A percentile compares a stretch with the other conserved stretches of the same genome.
Conservation (phyloP, 331 rosid genomes). For the Malus hybrid region DNA sequence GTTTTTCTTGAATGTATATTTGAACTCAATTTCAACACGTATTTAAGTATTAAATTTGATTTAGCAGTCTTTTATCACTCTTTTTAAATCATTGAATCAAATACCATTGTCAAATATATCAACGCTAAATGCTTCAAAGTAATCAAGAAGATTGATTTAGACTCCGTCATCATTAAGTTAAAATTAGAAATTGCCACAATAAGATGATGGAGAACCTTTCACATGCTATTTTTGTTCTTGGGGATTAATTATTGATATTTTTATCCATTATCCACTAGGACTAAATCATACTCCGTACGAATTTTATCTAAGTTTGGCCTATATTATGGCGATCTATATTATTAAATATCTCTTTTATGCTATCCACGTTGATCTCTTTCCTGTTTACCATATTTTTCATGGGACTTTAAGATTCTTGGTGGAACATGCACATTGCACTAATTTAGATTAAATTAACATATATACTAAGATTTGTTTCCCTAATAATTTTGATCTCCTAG, state of each 20-base stretch:
- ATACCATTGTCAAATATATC: too few relatives aligned
- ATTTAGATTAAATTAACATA: background rate
- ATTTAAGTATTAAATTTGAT: too few relatives aligned
- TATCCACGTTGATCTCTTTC: constrained; percentile 16
- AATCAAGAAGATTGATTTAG: background rate
- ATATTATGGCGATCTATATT: too few relatives aligned
- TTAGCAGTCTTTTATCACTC: background rate
- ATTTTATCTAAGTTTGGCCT: background rate
- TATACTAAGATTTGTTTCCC: background rate
- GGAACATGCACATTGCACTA: background rate
- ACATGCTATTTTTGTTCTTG: background rate
- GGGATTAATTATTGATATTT: background rate
- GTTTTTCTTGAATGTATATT: too few relatives aligned
- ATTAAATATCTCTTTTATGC: background rate
- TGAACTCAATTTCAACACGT: background rate
- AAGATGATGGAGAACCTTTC: background rate
- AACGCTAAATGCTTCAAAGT: too few relatives aligned
- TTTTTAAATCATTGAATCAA: too few relatives aligned
- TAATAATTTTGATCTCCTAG: background rate
- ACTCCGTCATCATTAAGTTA: background rate
- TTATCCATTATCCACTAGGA: background rate
- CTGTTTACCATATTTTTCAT: background rate
- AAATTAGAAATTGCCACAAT: background rate
- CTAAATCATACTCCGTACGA: background rate
- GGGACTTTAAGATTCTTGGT: background rate